Base-by-base conservation (phyloP, 73 alveolate genomes). In the Tetrahymena elliotti region DNA sequence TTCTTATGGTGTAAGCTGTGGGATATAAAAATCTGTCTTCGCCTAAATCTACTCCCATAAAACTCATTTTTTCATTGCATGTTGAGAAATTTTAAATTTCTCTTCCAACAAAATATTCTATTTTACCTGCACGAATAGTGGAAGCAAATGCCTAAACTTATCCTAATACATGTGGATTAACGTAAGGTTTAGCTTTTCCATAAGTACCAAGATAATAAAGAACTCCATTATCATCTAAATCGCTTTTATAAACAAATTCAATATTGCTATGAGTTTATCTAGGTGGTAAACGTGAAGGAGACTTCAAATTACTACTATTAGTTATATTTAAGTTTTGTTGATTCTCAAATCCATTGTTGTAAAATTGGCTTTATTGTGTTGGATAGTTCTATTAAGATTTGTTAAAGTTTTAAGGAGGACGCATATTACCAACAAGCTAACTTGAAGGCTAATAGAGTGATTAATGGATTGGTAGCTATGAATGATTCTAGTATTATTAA, bases 21-120 rank as follows among this genome's bases (percentile, higher is more conserved):
- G 99, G 99, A 34, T 96, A 95, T 24, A 99, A 88, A 18, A 93
- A 94, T 53, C 99, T 95, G 84, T 98, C 99, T 54, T 93, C 98
- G 24, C 99, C 99, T 15, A 99, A 96, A 95, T 99, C 99, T 12
- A 99, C 97, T 15, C 99, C 99, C 94, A 99, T 95, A 97, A 97
- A 99, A 35, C 99, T 97, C 95, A 96, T 97, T 38, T 97, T 98
- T 95, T 99, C 99, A 93, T 99, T 99, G 68, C 95, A 97, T 11
- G 99, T 98, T 83, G 99, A 95, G 95, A 98, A 96, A 95, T 98
- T 98, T 16, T 93, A 98, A 38, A 98, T 94, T 83, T 94, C 93
- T 95, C 99, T 95, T 16, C 53, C 99, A 9, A 97, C 99, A 52
- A 99, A 92, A 88, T 99, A 99, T 40, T 97, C 98, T 24, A 98